Percentiles rank a stretch among this genome's conserved stretches.
These are phyloP conservation scores for Stromatinia cepivora DNA, from an alignment of 2,329 filamentous ascomycete species.

Conservation along the genomic window DNA sequence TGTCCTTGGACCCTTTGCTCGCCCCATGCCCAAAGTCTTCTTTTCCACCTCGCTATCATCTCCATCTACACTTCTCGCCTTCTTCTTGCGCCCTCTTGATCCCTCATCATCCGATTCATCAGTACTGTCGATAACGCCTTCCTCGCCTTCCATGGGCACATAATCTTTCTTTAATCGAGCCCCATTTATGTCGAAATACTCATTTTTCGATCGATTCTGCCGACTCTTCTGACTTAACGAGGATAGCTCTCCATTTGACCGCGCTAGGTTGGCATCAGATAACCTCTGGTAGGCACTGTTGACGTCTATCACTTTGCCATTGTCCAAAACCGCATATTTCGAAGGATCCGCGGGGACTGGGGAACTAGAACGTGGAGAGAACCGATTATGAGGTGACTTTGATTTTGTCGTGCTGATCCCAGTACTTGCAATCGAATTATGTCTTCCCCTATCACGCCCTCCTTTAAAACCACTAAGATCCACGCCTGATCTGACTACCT, in stretches of 20 bases:
- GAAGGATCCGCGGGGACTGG: slow-evolving; percentile 40
- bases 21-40: slow-evolving; percentile 41
- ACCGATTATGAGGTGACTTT: slow-evolving; percentile 38
- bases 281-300: slow-evolving; percentile 68
- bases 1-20: slow-evolving; percentile 45
- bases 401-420: slow-evolving; percentile 34
- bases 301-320: slow-evolving; percentile 64
- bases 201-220: slow-evolving; percentile 34
- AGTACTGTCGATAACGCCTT: slow-evolving; percentile 37
- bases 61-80: slow-evolving; percentile 38
- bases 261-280: slow-evolving; percentile 68
- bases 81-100: slow-evolving; percentile 58
- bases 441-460: slow-evolving; percentile 34
- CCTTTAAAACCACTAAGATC: slow-evolving; percentile 50
- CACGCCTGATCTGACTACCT: slow-evolving; percentile 51
- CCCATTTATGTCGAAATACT: slow-evolving; percentile 24
- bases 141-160: slow-evolving; percentile 34
- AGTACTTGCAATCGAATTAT: slow-evolving; percentile 33
- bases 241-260: slow-evolving; percentile 63
- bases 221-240: slow-evolving; percentile 39
- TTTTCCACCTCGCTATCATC: slow-evolving; percentile 41
- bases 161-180: slow-evolving; percentile 40
- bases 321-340: slow-evolving; percentile 52
- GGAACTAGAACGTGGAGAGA: slow-evolving; percentile 38
- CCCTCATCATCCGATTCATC: slow-evolving; percentile 64